Conservation (phyloP, 192 early-diverging fungal genomes). For the Kappamyces sp. region DNA sequence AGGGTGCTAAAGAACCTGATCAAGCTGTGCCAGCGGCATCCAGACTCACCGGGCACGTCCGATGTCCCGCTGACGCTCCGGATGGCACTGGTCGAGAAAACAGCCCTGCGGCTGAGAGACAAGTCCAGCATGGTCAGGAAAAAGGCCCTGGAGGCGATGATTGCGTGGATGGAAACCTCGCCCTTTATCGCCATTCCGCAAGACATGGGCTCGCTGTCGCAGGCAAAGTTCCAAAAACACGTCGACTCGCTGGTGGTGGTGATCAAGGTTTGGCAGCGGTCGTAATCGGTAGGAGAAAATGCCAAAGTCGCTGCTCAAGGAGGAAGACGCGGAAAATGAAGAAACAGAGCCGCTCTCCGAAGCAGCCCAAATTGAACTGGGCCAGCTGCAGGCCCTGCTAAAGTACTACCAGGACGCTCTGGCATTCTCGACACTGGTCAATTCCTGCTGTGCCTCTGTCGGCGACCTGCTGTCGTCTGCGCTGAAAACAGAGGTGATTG, state of each 20-base stretch:
- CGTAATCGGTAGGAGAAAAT: constrained; percentile 7
- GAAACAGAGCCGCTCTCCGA: background rate
- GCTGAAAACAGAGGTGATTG: constrained; percentile 87
- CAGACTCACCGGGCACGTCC: constrained; percentile 23
- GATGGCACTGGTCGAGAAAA: constrained; percentile 59
- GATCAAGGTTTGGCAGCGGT: constrained; percentile 34
- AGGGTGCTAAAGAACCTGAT: constrained; percentile 83
- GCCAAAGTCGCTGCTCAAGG: background rate
- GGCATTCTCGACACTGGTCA: constrained; percentile 77
- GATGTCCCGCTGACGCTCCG: constrained; percentile 51
- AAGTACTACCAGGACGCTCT: constrained; percentile 87
- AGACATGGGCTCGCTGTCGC: constrained; percentile 75
- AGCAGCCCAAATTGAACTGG: constrained; percentile 27
- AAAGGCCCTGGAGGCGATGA: constrained; percentile 81
- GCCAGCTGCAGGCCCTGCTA: constrained; percentile 30
- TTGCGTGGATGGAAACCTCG: constrained; percentile 74
- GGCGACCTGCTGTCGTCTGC: constrained; percentile 83
- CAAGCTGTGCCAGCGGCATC: constrained; percentile 61
- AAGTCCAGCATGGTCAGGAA: constrained; percentile 86
- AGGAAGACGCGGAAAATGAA: constrained; percentile 9
- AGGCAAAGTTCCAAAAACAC: constrained; percentile 63
- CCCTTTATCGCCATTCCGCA: constrained; percentile 67
- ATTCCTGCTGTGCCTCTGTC: constrained; percentile 64
- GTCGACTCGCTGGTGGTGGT: constrained; percentile 61
- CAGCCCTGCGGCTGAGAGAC: constrained; percentile 78